These are phyloP conservation scores for Leishmania guyanensis DNA, from an alignment of 208 protist species.

Conservation along the genomic window DNA sequence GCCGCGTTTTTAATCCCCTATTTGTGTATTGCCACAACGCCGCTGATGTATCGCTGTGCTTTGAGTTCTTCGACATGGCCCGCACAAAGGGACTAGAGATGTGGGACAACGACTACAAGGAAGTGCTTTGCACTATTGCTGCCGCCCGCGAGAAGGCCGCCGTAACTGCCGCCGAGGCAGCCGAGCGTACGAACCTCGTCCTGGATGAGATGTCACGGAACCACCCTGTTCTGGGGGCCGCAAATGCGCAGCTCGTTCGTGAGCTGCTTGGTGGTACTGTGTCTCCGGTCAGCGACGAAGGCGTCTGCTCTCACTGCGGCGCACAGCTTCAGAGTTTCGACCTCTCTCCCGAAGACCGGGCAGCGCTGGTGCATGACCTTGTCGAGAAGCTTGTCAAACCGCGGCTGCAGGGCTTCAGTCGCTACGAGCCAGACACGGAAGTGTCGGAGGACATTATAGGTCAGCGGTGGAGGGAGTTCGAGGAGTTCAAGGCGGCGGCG, in stretches of 20 bases:
- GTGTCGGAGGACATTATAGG: conserved; percentile 42
- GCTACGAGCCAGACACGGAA: conserved; percentile 59
- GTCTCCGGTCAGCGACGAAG: conserved; percentile 22
- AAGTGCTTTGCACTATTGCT: conserved; percentile 46
- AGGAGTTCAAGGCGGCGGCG: conserved; percentile 50
- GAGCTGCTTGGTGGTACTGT: conserved; percentile 50
- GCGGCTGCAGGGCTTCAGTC: conserved; percentile 46
- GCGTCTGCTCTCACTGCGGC: conserved; percentile 52
- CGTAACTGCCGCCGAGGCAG: background rate
- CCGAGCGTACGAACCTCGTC: background rate
- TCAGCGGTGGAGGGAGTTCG: conserved; percentile 56
- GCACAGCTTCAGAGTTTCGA: conserved; percentile 65
- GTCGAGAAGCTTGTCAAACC: conserved; percentile 70
- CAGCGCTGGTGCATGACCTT: conserved; percentile 64
- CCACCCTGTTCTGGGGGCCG: conserved; percentile 73
- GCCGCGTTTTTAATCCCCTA: conserved; percentile 70
- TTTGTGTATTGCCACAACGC: conserved; percentile 45
- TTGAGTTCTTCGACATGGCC: conserved; percentile 48
- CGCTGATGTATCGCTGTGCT: conserved; percentile 39
- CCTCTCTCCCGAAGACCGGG: conserved; percentile 44
- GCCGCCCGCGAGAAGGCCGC: background rate
- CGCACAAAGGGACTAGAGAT: conserved; percentile 53
- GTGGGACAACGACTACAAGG: conserved; percentile 82
- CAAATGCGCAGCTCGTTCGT: conserved; percentile 56
- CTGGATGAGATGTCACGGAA: conserved; percentile 61